Conservation (phyloP, 2,329 filamentous ascomycete species). For the Diaporthe eres region DNA sequence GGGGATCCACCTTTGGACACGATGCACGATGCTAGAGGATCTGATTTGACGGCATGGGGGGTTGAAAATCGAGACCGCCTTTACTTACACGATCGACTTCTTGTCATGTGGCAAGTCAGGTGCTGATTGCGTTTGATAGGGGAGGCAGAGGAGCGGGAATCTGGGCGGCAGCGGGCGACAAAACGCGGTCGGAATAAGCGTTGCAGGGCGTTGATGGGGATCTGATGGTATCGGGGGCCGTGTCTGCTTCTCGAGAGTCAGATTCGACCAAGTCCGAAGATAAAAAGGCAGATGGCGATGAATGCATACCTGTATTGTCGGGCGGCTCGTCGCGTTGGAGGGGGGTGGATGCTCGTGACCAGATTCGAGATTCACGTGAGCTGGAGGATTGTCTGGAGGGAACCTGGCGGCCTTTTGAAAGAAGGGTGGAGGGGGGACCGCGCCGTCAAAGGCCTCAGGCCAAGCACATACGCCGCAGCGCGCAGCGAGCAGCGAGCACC, state of each 20-base stretch:
- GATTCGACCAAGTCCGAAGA: constrained; percentile 40
- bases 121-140: constrained; percentile 39
- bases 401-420: constrained; percentile 37
- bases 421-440: constrained; percentile 29
- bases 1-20: constrained; percentile 24
- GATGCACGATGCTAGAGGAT: constrained; percentile 21
- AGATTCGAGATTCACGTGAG: constrained; percentile 37
- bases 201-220: not conserved
- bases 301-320: constrained; percentile 40
- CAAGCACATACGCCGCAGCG: not conserved
- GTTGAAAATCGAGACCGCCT: constrained; percentile 27
- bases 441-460: constrained; percentile 24
- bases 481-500: not conserved
- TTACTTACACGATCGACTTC: constrained; percentile 36
- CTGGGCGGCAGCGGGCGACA: constrained; percentile 30
- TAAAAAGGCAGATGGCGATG: constrained; percentile 32
- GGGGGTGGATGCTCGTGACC: constrained; percentile 38
- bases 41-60: constrained; percentile 30
- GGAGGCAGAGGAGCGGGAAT: constrained; percentile 1
- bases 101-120: constrained; percentile 42
- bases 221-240: constrained; percentile 9
- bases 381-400: constrained; percentile 32
- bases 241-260: constrained; percentile 30
- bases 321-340: constrained; percentile 27
- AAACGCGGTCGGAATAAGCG: constrained; percentile 38